These are phyloP conservation scores for Teunomyces funiuensis DNA, from an alignment of 805 yeast genomes.

Conservation along the genomic window DNA sequence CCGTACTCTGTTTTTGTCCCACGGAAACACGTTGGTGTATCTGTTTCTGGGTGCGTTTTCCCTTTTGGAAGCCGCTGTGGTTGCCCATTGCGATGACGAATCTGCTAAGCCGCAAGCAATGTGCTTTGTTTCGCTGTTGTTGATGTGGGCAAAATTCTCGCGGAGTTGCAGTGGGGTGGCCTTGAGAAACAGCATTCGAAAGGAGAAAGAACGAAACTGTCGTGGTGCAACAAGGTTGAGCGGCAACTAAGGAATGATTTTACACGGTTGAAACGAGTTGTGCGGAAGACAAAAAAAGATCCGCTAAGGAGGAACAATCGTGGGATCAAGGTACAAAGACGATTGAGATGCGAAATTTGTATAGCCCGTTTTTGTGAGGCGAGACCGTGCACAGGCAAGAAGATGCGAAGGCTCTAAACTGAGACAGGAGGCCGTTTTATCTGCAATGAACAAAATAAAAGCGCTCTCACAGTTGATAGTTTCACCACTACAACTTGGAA, in stretches of 20 bases:
- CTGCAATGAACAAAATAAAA: no score
- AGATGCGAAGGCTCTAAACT: no score
- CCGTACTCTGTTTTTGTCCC: conserved; percentile 35
- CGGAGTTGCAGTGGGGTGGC: conserved; percentile 8
- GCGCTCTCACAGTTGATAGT: no score
- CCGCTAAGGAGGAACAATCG: background rate
- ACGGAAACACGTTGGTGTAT: conserved; percentile 42
- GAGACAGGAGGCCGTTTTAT: no score
- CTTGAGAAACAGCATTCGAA: conserved; percentile 10
- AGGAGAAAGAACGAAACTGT: background rate
- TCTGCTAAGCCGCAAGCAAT: background rate
- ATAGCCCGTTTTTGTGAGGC: background rate
- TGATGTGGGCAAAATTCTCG: conserved; percentile 13
- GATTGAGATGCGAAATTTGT: background rate
- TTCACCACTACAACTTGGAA: no score
- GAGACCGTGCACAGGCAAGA: no score
- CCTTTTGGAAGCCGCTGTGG: conserved; percentile 5
- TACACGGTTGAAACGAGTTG: background rate
- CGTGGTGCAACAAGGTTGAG: background rate
- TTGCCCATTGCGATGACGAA: conserved; percentile 6
- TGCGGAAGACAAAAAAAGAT: background rate
- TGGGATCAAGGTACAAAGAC: background rate
- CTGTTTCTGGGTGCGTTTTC: conserved; percentile 25
- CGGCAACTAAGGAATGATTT: no score
- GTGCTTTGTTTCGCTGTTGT: conserved; percentile 10